phyloP scores from a whole-genome alignment of 495 filamentous ascomycete genomes.

The Penicillium silybi region DNA sequence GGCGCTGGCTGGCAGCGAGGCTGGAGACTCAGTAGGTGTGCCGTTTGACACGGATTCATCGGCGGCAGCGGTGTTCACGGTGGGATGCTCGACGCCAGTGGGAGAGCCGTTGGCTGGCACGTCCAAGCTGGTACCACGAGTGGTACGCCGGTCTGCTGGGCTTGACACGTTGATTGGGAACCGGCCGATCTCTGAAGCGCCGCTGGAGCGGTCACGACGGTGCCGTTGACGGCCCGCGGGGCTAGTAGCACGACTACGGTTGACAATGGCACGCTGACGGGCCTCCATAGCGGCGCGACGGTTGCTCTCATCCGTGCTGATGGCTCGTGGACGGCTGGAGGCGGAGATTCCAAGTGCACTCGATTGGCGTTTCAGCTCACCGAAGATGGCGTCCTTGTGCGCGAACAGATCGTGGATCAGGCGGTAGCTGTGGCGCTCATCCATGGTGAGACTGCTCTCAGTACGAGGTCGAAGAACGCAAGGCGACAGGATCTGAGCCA shows the following conservation, averaged over 20 bases:
- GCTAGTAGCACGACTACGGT: constrained; percentile 65
- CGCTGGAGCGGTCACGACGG: constrained; percentile 76
- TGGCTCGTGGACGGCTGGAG: constrained; percentile 65
- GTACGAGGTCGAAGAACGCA: constrained; percentile 83
- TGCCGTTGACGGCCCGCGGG: constrained; percentile 63
- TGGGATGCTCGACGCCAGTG: constrained; percentile 22
- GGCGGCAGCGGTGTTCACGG: constrained; percentile 28
- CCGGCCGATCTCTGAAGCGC: constrained; percentile 63
- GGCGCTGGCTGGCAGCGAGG: constrained; percentile 25
- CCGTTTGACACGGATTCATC: constrained; percentile 21
- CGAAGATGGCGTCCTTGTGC: constrained; percentile 92
- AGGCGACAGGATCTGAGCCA: constrained; percentile 76
- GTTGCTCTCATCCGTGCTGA: constrained; percentile 95
- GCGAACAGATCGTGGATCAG: constrained; percentile 89
- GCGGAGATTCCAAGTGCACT: constrained; percentile 49
- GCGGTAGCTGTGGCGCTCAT: constrained; percentile 90
- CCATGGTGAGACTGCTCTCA: constrained; percentile 87
- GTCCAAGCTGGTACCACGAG: constrained; percentile 56
- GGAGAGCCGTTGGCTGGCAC: constrained; percentile 48
- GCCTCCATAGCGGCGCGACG: constrained; percentile 92
- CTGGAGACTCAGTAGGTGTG: constrained; percentile 33
- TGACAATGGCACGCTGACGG: constrained; percentile 77
- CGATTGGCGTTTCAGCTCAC: constrained; percentile 89
- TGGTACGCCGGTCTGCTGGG: constrained; percentile 50
- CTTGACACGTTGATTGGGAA: constrained; percentile 77